Evolutionary conservation across 768 basidiomycete species (phyloP), one percentile per base, ranked within the genome.

Genomic region (Termitomyces sp.): DNA sequence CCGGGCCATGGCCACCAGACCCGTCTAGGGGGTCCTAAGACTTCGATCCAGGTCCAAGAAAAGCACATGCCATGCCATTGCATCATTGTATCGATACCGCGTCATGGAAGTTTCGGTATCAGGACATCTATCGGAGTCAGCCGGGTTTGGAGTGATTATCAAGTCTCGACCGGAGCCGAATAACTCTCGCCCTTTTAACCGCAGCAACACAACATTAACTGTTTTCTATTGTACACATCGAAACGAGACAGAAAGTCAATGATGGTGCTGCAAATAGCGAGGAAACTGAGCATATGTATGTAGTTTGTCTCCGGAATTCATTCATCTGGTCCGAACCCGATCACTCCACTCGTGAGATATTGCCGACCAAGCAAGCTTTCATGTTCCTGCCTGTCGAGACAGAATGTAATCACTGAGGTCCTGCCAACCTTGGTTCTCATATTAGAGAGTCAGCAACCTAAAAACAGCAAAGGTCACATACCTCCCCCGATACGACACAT

Each of bases 401-500:
- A 89, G 72, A 67, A 91, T 83, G 67, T 90, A 92, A 57, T 89
- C 71, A 64, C 82, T 84, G 59, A 92, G 75, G 74, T 91, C 88
- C 65, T 91, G 90, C 89, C 89, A 91, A 40, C 89, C 89, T 87
- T 66, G 45, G 18, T 55, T 55, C 44, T 40, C 48, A 50, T 50
- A 59, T 63, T 58, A 65, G 57, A 55, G 34, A 58, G n/a, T 13
- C 10, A 30, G 40, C 0, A 47, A 44, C 44, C 20, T 55, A 12
- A 43, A 51, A 14, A 13, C 39, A 22, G 56, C 37, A 53, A 36
- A 59, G 58, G 46, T 52, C 6, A 77, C 85, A 67, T 62, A 87
- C 91, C 91, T 71, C 90, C 91, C 46, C 93, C 93, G 60, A 95
- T 88, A 59, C 93, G 86, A 73, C 89, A 92, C 88, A 95, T 89